Conservation (phyloP, 139 green algal genomes). For the Tetraselmis chui region DNA sequence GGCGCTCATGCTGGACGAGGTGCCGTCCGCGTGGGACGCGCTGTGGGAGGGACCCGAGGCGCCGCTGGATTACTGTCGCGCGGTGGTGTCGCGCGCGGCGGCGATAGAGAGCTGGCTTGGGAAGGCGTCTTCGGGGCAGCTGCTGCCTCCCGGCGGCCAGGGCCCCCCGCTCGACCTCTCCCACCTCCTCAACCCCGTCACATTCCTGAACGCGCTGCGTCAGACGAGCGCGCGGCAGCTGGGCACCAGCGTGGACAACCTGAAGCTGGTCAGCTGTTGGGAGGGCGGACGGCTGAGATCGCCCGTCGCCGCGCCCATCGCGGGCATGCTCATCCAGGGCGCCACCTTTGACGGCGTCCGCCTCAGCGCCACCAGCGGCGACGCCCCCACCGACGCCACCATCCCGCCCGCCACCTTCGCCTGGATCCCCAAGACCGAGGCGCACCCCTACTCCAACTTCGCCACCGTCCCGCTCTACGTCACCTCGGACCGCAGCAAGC, state of each 20-base stretch:
- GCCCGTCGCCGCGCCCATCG: constrained; percentile 15
- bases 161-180: constrained; percentile 36
- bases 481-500: constrained; percentile 21
- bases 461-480: constrained; percentile 35
- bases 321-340: constrained; percentile 36
- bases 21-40: constrained; percentile 51
- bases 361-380: constrained; percentile 17
- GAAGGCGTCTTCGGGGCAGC: constrained; percentile 4
- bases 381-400: constrained; percentile 18
- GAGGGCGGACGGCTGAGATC: constrained; percentile 23
- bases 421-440: constrained; percentile 36
- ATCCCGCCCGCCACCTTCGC: constrained; percentile 34
- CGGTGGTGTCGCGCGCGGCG: constrained; percentile 30
- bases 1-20: constrained; percentile 37
- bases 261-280: constrained; percentile 56
- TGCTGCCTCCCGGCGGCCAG: constrained; percentile 18
- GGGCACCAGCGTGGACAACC: constrained; percentile 38
- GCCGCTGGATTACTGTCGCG: constrained; percentile 46
- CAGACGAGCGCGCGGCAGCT: constrained; percentile 47
- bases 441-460: constrained; percentile 1
- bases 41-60: constrained; percentile 50
- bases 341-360: constrained; percentile 31
- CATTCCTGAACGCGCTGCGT: constrained; percentile 65
- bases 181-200: constrained; percentile 49
- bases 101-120: constrained; percentile 36